Conservation (phyloP, 805 yeast genomes). For the Wickerhamomyces rabaulensis region DNA sequence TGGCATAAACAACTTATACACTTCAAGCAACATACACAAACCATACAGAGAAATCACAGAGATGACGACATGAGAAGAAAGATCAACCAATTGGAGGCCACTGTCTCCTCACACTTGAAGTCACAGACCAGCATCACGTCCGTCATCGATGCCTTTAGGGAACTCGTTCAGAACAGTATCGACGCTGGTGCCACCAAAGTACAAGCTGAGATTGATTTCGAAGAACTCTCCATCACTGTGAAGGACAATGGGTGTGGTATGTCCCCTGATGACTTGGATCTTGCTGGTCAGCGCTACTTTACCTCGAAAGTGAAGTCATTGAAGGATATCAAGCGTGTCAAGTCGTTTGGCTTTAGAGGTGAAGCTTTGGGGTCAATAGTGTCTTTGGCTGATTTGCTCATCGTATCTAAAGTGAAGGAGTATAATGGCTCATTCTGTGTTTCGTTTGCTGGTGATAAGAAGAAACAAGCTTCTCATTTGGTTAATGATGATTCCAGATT, state of each 20-base stretch:
- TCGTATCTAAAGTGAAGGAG: conserved; percentile 39
- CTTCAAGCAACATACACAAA: not conserved
- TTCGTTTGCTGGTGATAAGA: not conserved
- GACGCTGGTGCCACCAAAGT: conserved; percentile 46
- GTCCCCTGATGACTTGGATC: conserved; percentile 36
- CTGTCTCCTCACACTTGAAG: conserved; percentile 6
- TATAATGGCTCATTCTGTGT: conserved; percentile 25
- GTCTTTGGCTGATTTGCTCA: conserved; percentile 38
- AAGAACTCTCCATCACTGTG: conserved; percentile 34
- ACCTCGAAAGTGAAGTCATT: conserved; percentile 49
- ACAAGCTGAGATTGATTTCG: conserved; percentile 30
- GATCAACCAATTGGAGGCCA: conserved; percentile 2
- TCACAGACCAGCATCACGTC: conserved; percentile 27
- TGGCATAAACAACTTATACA: not conserved
- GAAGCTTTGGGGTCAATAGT: conserved; percentile 57
- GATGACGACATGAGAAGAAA: not conserved
- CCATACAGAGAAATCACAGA: not conserved
- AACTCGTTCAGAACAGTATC: conserved; percentile 48
- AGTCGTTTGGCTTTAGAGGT: conserved; percentile 67
- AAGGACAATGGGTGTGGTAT: conserved; percentile 76
- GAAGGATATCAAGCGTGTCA: conserved; percentile 32
- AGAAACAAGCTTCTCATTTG: conserved; percentile 6
- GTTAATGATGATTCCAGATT: conserved; percentile 3
- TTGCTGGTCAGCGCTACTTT: conserved; percentile 41
- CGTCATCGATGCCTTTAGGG: conserved; percentile 39